Evolutionary conservation across 2,329 filamentous ascomycete genomes (phyloP).

Genomic region (Pestalotiopsis sp.): DNA sequence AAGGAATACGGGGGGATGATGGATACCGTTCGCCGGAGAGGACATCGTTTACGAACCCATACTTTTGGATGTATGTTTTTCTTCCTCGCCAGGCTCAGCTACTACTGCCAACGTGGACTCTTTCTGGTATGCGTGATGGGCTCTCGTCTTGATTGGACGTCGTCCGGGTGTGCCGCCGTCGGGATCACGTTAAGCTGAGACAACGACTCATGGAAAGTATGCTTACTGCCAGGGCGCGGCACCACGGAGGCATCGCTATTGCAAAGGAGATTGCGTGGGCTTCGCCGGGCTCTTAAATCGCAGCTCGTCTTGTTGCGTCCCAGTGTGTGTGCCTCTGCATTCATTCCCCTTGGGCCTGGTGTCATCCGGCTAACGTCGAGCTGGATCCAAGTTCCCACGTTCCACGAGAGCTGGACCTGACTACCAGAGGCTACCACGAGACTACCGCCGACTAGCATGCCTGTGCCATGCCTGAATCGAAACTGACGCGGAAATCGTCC

Average conservation of each 20-base stretch:
- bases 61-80: not conserved
- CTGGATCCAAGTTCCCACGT: not conserved
- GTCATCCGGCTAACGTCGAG: not conserved
- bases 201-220: not conserved
- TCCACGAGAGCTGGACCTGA: not conserved
- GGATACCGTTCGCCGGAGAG: not conserved
- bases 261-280: not conserved
- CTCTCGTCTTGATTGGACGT: not conserved
- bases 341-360: not conserved
- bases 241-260: not conserved
- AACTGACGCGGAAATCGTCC: not conserved
- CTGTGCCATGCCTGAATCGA: not conserved
- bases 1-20: not conserved
- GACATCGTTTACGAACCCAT: not conserved
- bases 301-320: too few relatives aligned
- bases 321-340: not conserved
- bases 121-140: not conserved
- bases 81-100: not conserved
- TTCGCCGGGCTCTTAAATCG: not conserved
- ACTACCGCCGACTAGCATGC: not conserved
- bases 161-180: not conserved
- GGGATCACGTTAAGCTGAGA: not conserved
- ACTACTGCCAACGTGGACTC: not conserved
- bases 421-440: not conserved
- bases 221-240: not conserved